These are phyloP conservation scores for Talaromyces proteolyticus DNA, from an alignment of 495 filamentous ascomycete species.

Conservation along the genomic window DNA sequence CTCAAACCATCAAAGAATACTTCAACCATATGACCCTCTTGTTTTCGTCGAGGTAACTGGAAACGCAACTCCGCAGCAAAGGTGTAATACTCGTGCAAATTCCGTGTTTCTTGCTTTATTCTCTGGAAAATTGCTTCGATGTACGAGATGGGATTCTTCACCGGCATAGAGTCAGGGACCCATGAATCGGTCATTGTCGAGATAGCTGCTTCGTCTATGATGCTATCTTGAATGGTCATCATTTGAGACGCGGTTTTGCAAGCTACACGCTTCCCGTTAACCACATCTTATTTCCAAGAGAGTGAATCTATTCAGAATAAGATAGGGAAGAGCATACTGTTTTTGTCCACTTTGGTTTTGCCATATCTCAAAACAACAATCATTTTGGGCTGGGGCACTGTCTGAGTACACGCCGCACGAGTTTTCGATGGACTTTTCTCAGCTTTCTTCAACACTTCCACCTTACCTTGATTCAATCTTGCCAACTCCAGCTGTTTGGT, in stretches of 20 bases:
- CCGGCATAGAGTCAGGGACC: constrained; percentile 7
- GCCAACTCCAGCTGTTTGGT: background rate
- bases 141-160: background rate
- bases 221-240: background rate
- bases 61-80: constrained; percentile 9
- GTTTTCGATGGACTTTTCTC: background rate
- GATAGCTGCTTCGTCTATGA: background rate
- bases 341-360: background rate
- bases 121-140: background rate
- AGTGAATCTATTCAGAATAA: background rate
- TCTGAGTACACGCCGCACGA: background rate
- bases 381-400: background rate
- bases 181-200: constrained; percentile 1
- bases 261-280: too few relatives aligned
- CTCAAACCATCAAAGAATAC: constrained; percentile 22
- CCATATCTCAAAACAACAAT: background rate
- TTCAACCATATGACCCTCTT: constrained; percentile 15
- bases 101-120: constrained; percentile 8
- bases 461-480: background rate
- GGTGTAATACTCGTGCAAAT: constrained; percentile 17
- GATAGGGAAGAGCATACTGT: background rate
- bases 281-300: background rate
- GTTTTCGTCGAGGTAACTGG: background rate
- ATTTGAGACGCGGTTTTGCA: background rate
- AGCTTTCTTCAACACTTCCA: background rate